A percentile compares a stretch with the other conserved stretches of the same genome.
Evolutionary conservation across 495 filamentous ascomycete genomes (phyloP).

Genomic region (Cercophora scortea): DNA sequence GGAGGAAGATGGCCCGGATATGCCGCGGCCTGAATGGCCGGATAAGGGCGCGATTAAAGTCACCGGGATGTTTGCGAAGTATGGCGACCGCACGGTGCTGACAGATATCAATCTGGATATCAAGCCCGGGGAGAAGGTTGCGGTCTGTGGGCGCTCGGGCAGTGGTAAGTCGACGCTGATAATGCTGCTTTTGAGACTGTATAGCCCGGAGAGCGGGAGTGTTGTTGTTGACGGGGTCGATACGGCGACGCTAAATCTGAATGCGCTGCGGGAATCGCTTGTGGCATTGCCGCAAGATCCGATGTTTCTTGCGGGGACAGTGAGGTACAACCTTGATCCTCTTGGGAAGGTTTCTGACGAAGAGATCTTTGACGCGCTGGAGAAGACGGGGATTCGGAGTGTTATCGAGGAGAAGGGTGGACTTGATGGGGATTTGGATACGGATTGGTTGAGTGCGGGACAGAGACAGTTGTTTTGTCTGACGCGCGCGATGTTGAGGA

Average conservation of each 20-base stretch:
- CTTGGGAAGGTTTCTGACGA: conserved; percentile 26
- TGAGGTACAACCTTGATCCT: conserved; percentile 45
- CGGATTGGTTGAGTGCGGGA: conserved; percentile 46
- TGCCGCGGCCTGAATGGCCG: conserved; percentile 40
- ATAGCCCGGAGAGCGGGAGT: conserved; percentile 64
- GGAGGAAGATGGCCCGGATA: conserved; percentile 39
- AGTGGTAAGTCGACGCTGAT: conserved; percentile 81
- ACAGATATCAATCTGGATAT: conserved; percentile 17
- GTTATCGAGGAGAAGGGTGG: conserved; percentile 7
- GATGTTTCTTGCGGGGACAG: conserved; percentile 34
- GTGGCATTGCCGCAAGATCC: conserved; percentile 42
- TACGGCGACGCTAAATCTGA: conserved; percentile 30
- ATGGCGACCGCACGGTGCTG: conserved; percentile 17
- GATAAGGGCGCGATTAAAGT: conserved; percentile 43
- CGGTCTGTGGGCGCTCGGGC: conserved; percentile 15
- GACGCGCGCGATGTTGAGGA: conserved; percentile 46
- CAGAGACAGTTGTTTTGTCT: conserved; percentile 57
- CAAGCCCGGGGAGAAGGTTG: conserved; percentile 7
- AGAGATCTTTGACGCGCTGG: conserved; percentile 29
- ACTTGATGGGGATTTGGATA: conserved; percentile 41
- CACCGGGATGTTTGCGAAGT: conserved; percentile 26
- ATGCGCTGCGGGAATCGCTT: conserved; percentile 25
- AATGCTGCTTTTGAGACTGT: conserved; percentile 81
- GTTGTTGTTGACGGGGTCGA: conserved; percentile 42
- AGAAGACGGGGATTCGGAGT: conserved; percentile 7